Evolutionary conservation across 441 rosid species (phyloP), one percentile per base, ranked within the genome.

Genomic region (Gossypium davidsonii): DNA sequence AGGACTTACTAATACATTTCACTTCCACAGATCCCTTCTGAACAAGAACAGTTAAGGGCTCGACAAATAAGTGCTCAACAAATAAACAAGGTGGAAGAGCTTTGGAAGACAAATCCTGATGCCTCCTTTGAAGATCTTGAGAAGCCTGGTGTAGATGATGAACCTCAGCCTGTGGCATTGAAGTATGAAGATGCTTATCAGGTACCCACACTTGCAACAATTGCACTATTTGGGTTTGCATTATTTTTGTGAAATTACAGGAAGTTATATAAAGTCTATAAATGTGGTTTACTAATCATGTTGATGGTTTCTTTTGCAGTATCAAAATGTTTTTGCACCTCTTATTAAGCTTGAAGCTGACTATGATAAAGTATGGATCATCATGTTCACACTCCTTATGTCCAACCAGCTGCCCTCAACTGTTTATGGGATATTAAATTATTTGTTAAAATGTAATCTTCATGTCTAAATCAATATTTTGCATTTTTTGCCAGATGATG

Each of bases 321-420:
- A 93, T 86, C 98, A 93, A 93, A 96, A 96, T 84, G 99, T 96
- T 49, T 96, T 96, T 84, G 99, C 99, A n/a, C 98, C 99, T 3
- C 96, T 96, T 12, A 96, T 96, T 70, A 96, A 96, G 90, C 98
- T 93, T 53, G 99, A 96, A 87, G 99, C 98, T 74, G 99, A 96
- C 85, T 96, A 96, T 85, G 98, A 93, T 85, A 93, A 96, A 81
- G 98, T 96, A 79, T 74, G 86, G 59, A 69, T 65, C 65, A 58
- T 58, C 37, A 7, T 75, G 70, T 58, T 3, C 62, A 73, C 21
- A 0, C 6, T 51, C 14, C n/a, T 64, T 49, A 5, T 37, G 21
- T 17, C 67, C 70, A 11, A 28, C 34, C 9, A 70, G 14, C 65
- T 49, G 0, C 68, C 39, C 12, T 58, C 60, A 5, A 8, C 74